Conservation (phyloP, 192 early-diverging fungal species). For the Piromyces finnis region DNA sequence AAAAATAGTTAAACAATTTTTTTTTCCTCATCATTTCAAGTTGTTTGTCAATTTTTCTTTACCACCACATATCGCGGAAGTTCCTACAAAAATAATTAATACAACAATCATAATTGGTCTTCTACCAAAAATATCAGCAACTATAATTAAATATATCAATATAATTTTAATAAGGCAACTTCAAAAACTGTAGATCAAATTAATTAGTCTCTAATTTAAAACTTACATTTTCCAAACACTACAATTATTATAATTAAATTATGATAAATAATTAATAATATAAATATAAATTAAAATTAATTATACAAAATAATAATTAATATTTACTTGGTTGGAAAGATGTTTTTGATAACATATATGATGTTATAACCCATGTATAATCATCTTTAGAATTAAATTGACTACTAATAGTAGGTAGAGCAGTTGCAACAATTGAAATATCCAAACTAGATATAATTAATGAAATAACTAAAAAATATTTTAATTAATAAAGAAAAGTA, state of each 20-base stretch:
- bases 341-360: not conserved
- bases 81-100: not conserved
- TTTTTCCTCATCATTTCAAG: no score
- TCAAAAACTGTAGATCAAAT: no score
- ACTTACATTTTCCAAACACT: not conserved
- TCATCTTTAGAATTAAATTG: constrained; percentile 25
- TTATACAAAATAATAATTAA: no score
- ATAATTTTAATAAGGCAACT: no score
- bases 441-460: constrained; percentile 8
- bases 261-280: no score
- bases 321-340: not conserved
- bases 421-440: constrained; percentile 41
- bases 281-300: no score
- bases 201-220: no score
- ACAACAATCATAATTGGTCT: not conserved
- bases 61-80: not conserved
- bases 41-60: no score
- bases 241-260: no score
- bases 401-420: constrained; percentile 35
- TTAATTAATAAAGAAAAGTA: no score
- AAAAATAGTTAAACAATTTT: no score
- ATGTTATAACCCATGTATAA: not conserved
- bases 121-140: not conserved
- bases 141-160: not conserved
- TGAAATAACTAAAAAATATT: not conserved